Percentiles rank a stretch among this genome's conserved stretches.
phyloP scores from a whole-genome alignment of 2,329 filamentous ascomycete genomes.

The Trichoderma semiorbis region DNA sequence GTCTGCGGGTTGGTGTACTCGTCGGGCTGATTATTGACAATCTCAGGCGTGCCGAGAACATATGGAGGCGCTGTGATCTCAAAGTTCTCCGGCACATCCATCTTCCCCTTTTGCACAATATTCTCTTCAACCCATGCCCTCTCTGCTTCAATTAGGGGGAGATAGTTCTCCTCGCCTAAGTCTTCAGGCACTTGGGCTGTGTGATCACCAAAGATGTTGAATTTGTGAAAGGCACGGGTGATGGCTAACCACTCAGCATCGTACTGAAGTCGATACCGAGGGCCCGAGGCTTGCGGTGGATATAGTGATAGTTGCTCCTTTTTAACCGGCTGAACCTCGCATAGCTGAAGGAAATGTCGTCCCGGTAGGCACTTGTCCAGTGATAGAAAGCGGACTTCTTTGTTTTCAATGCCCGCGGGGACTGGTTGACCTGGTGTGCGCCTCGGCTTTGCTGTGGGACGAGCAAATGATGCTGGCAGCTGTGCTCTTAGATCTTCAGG shows the following conservation, averaged over 20 bases:
- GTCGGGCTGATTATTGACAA: slow-evolving; percentile 59
- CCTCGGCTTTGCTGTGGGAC: slow-evolving; percentile 30
- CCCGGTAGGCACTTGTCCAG: slow-evolving; percentile 85
- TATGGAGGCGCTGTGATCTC: slow-evolving; percentile 70
- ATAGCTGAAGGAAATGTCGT: slow-evolving; percentile 77
- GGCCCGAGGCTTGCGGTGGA: slow-evolving; percentile 22
- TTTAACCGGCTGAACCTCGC: slow-evolving; percentile 55
- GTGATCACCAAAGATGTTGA: slow-evolving; percentile 61
- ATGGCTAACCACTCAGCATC: slow-evolving; percentile 97
- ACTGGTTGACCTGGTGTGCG: slow-evolving; percentile 57
- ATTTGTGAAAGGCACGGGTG: slow-evolving; percentile 70
- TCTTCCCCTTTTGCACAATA: slow-evolving; percentile 57
- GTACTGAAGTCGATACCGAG: slow-evolving; percentile 66
- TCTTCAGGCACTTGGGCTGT: slow-evolving; percentile 53
- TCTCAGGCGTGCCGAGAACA: slow-evolving; percentile 53
- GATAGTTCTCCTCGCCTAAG: slow-evolving; percentile 66
- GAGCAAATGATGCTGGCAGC: slow-evolving; percentile 71
- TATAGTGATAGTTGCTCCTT: slow-evolving; percentile 25
- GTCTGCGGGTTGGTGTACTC: slow-evolving; percentile 92
- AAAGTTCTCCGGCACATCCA: slow-evolving; percentile 78
- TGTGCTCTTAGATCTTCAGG: slow-evolving; percentile 66
- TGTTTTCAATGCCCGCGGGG: slow-evolving; percentile 73
- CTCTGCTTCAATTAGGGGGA: slow-evolving; percentile 63
- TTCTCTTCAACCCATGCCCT: slow-evolving; percentile 78
- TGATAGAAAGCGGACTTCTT: slow-evolving; percentile 76